A percentile compares a stretch with the other conserved stretches of the same genome.
These are phyloP conservation scores for Kwoniella heveanensis DNA, from an alignment of 768 basidiomycete species.

Conservation along the genomic window DNA sequence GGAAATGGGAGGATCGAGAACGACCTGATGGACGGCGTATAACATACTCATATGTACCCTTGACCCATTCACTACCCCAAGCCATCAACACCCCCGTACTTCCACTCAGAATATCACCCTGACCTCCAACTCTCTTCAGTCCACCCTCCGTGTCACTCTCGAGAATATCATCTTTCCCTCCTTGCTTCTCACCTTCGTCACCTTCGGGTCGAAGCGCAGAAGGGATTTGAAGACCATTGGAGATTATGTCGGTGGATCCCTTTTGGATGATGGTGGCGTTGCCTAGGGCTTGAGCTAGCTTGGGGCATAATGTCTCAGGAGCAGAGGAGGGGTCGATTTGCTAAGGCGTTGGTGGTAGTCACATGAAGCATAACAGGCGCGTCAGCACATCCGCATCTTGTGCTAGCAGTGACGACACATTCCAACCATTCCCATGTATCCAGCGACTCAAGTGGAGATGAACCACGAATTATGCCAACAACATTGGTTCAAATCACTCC, in stretches of 20 bases:
- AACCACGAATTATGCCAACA: too few species aligned
- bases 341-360: slow-evolving; percentile 32
- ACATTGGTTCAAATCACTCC: too few species aligned
- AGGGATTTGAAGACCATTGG: slow-evolving; percentile 58
- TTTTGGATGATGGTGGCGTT: slow-evolving; percentile 91
- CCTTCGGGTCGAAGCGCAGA: slow-evolving; percentile 59
- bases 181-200: slow-evolving; percentile 58
- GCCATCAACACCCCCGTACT: slow-evolving; percentile 84
- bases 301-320: slow-evolving; percentile 63
- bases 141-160: slow-evolving; percentile 75
- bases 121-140: slow-evolving; percentile 89
- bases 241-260: slow-evolving; percentile 77
- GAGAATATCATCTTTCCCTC: slow-evolving; percentile 60
- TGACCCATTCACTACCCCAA: slow-evolving; percentile 92
- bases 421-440: too few species aligned
- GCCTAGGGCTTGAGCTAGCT: slow-evolving; percentile 73
- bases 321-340: slow-evolving; percentile 52
- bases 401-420: too few species aligned
- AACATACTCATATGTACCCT: slow-evolving; percentile 76
- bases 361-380: neutral
- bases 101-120: slow-evolving; percentile 91
- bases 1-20: neutral
- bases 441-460: too few species aligned
- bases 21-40: too few species aligned
- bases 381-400: neutral